Evolutionary conservation across 2,329 filamentous ascomycete genomes (phyloP), one percentile per base, ranked within the genome.

Genomic region (Botryotinia calthae): DNA sequence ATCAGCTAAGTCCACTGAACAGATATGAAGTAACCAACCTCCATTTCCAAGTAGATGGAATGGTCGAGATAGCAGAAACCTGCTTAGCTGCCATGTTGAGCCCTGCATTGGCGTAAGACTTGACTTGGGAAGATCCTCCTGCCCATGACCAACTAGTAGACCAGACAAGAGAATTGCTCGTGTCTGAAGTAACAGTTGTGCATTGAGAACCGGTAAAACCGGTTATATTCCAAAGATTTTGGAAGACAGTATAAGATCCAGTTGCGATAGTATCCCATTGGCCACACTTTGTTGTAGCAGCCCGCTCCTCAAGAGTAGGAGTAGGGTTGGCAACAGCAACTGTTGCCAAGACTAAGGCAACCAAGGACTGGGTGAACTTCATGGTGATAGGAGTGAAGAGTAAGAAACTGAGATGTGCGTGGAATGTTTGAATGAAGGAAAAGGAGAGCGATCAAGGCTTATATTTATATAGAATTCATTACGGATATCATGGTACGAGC

Each of bases 21-120:
- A 22, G 25, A 20, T n/a, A 44, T 25, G 44, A 28, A 34, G 16
- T 20, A 37, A 34, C 81, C 77, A 76, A 84, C 81, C 74, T 80
- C 79, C 82, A 85, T n/a, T 79, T 75, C 81, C 83, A 82, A 3
- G 78, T 82, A 1, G 81, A 80, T 5, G 81, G 80, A 42, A 85
- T 83, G 6, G 73, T 79, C 8, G 75, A 73, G 66, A 85, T 80
- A 37, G 79, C 78, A 8, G 81, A 82, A 61, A 85, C 76, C 74
- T 80, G 72, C 75, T 81, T 80, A 31, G 77, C 76, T 28, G 79
- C 85, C 82, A 75, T 81, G 77, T 75, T 82, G 79, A 75, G 82
- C 72, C 58, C 80, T 28, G 79, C 82, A 67, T 84, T 83, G 48
- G 83, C 81, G 73, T 79, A 85, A 31, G 82, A 84, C 76, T 85